Base-by-base conservation (phyloP, 805 yeast species). In the Candida suzukii region DNA sequence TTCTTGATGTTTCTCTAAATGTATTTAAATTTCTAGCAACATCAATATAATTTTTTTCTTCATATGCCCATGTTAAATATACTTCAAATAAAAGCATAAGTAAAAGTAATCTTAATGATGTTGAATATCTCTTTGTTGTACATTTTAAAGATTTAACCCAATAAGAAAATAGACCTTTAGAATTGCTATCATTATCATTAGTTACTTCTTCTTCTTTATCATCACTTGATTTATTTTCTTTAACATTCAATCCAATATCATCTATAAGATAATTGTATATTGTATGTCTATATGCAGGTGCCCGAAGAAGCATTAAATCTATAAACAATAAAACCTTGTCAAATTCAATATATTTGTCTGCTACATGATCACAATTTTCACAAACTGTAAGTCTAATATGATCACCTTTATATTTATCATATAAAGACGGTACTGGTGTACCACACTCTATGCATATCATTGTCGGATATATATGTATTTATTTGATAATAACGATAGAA, bases 401-500 rank as follows among this genome's bases (percentile, higher is more conserved):
- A 36, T 80, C 78, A 43, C 83, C 80, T 24, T 90, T 76, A 60
- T 85, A 90, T 49, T 69, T 71, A 19, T 82, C 80, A 63, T 76
- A 91, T 29, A 90, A 70, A 1, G 83, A 68, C 16, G 69, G 67
- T 28, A 81, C 83, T 3, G 81, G 76, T 31, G 71, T 64, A n/a
- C 78, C 72, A 58, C 98, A 93, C 58, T 88, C 95, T 19, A 90
- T 82, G 60, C 98, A 91, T 46, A 90, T 80, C 97, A 91, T 88
- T 4, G n/a, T 8, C 11, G n/a, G 14, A 12, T 9, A 18, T 32
- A 27, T 6, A 11, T 10, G 16, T 27, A 32, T 18, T 12, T 17
- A 5, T 27, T 14, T 27, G n/a, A 12, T 14, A 27, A n/a, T n/a
- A n/a, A n/a, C n/a, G n/a, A n/a, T n/a, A n/a, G n/a, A n/a, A n/a